Base-by-base conservation (phyloP, 192 early-diverging fungal species). In the Coemansia sp. region DNA sequence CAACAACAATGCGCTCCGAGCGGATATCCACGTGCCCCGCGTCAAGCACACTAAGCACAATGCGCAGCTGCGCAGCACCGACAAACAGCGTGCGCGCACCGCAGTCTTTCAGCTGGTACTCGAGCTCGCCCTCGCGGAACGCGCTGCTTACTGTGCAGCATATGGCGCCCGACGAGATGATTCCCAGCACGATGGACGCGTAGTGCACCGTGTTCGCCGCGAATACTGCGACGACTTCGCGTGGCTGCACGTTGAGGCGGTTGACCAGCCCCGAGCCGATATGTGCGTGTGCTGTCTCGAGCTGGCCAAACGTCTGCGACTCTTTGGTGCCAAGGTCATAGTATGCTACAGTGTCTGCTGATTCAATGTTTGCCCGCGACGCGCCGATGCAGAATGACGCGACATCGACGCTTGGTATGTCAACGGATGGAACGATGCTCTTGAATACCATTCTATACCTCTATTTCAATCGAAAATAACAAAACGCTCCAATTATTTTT, bases 51-150 rank as follows among this genome's bases (percentile, higher is more conserved):
- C 9, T n/a, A 25, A 48, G 18, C 12, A 62, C 67, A 10, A 78
- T 56, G 0, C 61, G 57, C n/a, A 67, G 58, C 6, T 86, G 87
- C 32, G 66, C 56, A 10, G 22, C 7, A 6, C 83, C 83, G 12
- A 89, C 76, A 56, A 92, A 77, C 21, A 92, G 62, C 4, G 71
- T 65, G 1, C 70, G 74, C 6, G 80, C 71, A 30, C 81, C 59
- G 32, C 88, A 71, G 65, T 89, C 88, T 1, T 87, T 70, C 38
- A 92, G 27, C 46, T 92, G 88, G 69, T 88, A 88, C 4, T 73
- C 77, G 40, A 90, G 82, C 65, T 92, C 91, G 12, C 84, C 76
- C 18, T 82, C 71, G 16, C 81, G 80, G 53, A 87, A 85, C 18
- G 65, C 56, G 42, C 65, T 71, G 53, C 65, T 77, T 18, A 65